phyloP scores from a whole-genome alignment of 2,329 filamentous ascomycete genomes.

The Cladophialophora immunda region DNA sequence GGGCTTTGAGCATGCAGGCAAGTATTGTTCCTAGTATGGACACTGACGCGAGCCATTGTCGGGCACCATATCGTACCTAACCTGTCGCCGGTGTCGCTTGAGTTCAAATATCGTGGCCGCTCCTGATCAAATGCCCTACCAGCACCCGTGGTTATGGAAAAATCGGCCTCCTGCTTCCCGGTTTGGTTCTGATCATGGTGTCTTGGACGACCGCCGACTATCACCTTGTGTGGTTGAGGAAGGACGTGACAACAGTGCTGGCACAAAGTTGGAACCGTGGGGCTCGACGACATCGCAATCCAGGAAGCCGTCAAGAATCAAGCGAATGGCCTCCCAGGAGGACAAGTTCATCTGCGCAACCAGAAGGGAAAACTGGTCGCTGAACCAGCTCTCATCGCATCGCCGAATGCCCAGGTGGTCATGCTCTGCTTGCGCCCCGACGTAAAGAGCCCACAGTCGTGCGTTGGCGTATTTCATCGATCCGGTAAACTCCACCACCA shows the following conservation, averaged over 20 bases:
- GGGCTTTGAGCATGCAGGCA: no score
- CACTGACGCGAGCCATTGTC: no score
- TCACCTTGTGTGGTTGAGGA: background rate
- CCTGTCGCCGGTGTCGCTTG: background rate
- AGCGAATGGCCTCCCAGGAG: slow-evolving; percentile 9
- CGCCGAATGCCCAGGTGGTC: background rate
- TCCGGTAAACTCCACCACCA: slow-evolving; percentile 4
- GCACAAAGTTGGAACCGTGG: slow-evolving; percentile 10
- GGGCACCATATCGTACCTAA: no score
- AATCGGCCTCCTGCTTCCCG: background rate
- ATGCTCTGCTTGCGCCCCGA: slow-evolving; percentile 19
- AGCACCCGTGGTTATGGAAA: background rate
- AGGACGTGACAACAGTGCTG: slow-evolving; percentile 2
- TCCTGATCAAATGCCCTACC: background rate
- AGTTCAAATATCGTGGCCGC: background rate
- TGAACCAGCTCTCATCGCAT: slow-evolving; percentile 8
- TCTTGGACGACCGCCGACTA: background rate
- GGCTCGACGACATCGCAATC: slow-evolving; percentile 16
- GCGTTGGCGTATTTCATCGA: slow-evolving; percentile 21
- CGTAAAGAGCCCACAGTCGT: slow-evolving; percentile 18
- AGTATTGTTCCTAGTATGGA: no score
- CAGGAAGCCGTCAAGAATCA: slow-evolving; percentile 12
- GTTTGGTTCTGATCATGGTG: background rate
- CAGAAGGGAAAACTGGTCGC: slow-evolving; percentile 10
- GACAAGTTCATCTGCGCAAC: slow-evolving; percentile 8